Evolutionary conservation across 768 basidiomycete genomes (phyloP).

Genomic region (Pholiota microspora): DNA sequence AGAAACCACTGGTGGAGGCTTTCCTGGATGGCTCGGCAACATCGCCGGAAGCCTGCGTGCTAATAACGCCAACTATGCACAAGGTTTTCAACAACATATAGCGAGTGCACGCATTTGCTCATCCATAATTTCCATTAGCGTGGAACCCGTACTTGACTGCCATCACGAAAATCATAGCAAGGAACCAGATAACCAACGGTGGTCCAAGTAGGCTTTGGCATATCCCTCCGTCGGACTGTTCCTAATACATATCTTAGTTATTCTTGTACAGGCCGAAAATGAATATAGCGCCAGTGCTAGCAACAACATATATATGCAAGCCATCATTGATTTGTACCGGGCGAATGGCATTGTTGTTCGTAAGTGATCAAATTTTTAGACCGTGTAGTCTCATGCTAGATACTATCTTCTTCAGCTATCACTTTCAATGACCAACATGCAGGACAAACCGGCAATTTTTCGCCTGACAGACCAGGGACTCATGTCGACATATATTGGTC

Average conservation of each 20-base stretch:
- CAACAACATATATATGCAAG: constrained; percentile 49
- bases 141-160: constrained; percentile 57
- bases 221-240: not conserved
- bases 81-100: constrained; percentile 26
- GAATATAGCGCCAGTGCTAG: constrained; percentile 45
- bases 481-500: constrained; percentile 51
- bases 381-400: not conserved
- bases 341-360: constrained; percentile 47
- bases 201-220: constrained; percentile 44
- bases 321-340: constrained; percentile 42
- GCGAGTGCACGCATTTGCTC: not conserved
- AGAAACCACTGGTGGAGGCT: constrained; percentile 54
- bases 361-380: constrained; percentile 21
- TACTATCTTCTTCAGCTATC: constrained; percentile 32
- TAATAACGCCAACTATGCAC: constrained; percentile 45
- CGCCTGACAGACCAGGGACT: constrained; percentile 42
- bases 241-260: constrained; percentile 29
- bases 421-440: constrained; percentile 50
- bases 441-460: constrained; percentile 47
- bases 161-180: constrained; percentile 46
- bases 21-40: constrained; percentile 60
- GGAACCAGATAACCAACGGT: constrained; percentile 57
- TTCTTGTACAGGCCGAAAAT: constrained; percentile 53
- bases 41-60: constrained; percentile 48
- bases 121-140: constrained; percentile 25